A percentile compares a stretch with the other conserved stretches of the same genome.
phyloP scores from a whole-genome alignment of 2,329 filamentous ascomycete species.

The Fusarium irregulare region DNA sequence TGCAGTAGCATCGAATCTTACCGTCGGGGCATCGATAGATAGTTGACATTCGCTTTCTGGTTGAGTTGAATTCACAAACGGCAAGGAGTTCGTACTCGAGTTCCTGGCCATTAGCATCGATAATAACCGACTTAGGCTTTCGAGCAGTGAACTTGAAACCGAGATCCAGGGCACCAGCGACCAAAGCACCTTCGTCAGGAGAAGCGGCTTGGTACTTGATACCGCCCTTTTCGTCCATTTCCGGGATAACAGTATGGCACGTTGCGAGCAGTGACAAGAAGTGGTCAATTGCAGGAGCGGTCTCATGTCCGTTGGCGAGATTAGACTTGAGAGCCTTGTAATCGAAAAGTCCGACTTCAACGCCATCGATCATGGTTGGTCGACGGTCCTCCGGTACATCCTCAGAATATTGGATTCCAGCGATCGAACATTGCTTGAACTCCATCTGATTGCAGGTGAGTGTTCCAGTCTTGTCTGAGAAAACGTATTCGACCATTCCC shows the following conservation, averaged over 20 bases:
- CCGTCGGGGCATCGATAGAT: constrained; percentile 97
- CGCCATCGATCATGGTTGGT: constrained; percentile 80
- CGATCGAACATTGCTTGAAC: constrained; percentile 94
- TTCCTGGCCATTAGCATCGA: constrained; percentile 77
- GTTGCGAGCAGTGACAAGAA: constrained; percentile 88
- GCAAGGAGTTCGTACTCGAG: constrained; percentile 90
- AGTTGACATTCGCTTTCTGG: constrained; percentile 94
- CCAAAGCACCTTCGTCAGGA: constrained; percentile 95
- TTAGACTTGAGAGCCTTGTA: constrained; percentile 82
- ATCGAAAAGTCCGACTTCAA: constrained; percentile 83
- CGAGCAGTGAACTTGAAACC: constrained; percentile 93
- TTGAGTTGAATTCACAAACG: constrained; percentile 98
- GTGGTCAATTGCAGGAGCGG: constrained; percentile 71
- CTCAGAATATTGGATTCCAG: constrained; percentile 91
- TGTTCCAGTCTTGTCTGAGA: constrained; percentile 97
- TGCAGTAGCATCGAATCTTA: constrained; percentile 92
- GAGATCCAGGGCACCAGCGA: constrained; percentile 86
- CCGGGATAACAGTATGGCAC: constrained; percentile 97
- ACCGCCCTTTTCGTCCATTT: constrained; percentile 79
- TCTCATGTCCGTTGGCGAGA: constrained; percentile 64
- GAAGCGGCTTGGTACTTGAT: constrained; percentile 99
- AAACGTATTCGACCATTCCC: constrained; percentile 98
- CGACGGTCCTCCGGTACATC: constrained; percentile 91
- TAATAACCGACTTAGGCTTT: constrained; percentile 88
- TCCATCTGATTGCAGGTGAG: constrained; percentile 99